Percentiles rank a stretch among this genome's conserved stretches.
These are phyloP conservation scores for Perkinsus olseni DNA, from an alignment of 169 alveolate genomes.

Conservation along the genomic window DNA sequence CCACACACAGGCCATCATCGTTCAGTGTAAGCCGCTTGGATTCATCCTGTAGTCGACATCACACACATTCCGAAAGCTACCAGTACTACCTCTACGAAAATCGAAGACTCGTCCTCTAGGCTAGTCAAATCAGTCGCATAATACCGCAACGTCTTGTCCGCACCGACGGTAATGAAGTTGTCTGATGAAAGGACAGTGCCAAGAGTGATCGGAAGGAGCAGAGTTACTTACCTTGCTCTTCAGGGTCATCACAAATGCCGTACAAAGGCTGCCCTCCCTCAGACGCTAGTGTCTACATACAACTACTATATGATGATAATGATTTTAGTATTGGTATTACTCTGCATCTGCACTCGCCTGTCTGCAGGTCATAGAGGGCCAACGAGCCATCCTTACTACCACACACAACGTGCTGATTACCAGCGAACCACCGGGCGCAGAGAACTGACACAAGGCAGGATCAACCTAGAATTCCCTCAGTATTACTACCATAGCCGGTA, in stretches of 20 bases:
- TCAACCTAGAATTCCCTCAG: slow-evolving; percentile 12
- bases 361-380: slow-evolving; percentile 13
- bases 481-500: background rate
- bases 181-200: too few species aligned
- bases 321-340: background rate
- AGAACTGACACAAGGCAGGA: slow-evolving; percentile 23
- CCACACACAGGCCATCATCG: background rate
- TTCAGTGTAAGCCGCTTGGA: background rate
- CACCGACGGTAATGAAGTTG: background rate
- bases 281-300: background rate
- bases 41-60: background rate
- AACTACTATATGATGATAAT: too few species aligned
- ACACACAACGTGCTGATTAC: slow-evolving; percentile 24
- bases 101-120: background rate
- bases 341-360: background rate
- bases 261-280: background rate
- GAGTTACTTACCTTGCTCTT: background rate
- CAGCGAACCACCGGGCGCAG: background rate
- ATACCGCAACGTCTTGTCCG: background rate
- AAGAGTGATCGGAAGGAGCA: too few species aligned
- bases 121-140: background rate
- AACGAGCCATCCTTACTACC: slow-evolving; percentile 20
- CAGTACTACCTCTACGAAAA: background rate
- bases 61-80: too few species aligned
- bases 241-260: background rate